These are phyloP conservation scores for Triglochin maritima DNA, from an alignment of 106 monocot genomes.

Conservation along the genomic window DNA sequence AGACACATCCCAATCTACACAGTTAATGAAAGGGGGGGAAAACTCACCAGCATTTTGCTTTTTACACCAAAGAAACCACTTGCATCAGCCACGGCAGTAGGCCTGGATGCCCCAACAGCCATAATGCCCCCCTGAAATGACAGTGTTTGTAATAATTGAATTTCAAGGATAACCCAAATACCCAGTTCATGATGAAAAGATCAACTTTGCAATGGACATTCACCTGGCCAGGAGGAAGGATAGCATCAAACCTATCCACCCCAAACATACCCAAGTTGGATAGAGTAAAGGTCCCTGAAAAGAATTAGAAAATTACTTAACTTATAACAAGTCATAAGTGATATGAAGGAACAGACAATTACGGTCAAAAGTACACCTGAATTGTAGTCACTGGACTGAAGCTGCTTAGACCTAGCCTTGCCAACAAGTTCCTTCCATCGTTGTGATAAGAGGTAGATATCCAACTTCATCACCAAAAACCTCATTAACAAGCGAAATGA, in stretches of 20 bases:
- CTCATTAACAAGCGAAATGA: neutral
- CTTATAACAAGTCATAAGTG: too few relatives aligned
- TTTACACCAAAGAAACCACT: constrained; percentile 84
- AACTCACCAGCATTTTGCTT: constrained; percentile 89
- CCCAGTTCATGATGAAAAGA: too few relatives aligned
- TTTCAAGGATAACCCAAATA: too few relatives aligned
- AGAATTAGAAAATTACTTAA: constrained; percentile 2
- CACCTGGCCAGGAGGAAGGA: constrained; percentile 95
- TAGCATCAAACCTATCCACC: constrained; percentile 95
- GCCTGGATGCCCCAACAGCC: constrained; percentile 94
- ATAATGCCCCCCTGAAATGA: constrained; percentile 78
- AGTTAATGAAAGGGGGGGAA: neutral
- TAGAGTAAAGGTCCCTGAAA: constrained; percentile 79
- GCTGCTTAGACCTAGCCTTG: constrained; percentile 82
- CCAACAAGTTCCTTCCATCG: constrained; percentile 87
- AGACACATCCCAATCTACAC: too few relatives aligned
- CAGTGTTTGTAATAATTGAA: neutral
- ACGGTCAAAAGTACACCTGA: constrained; percentile 39
- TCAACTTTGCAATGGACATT: too few relatives aligned
- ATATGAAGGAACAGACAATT: neutral
- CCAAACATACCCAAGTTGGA: constrained; percentile 99
- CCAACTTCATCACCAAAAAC: constrained; percentile 37
- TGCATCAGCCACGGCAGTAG: constrained; percentile 54
- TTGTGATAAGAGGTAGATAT: constrained; percentile 85
- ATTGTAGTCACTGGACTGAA: constrained; percentile 82